Evolutionary conservation across 2,329 filamentous ascomycete genomes (phyloP).

Genomic region (Alternaria consortialis): DNA sequence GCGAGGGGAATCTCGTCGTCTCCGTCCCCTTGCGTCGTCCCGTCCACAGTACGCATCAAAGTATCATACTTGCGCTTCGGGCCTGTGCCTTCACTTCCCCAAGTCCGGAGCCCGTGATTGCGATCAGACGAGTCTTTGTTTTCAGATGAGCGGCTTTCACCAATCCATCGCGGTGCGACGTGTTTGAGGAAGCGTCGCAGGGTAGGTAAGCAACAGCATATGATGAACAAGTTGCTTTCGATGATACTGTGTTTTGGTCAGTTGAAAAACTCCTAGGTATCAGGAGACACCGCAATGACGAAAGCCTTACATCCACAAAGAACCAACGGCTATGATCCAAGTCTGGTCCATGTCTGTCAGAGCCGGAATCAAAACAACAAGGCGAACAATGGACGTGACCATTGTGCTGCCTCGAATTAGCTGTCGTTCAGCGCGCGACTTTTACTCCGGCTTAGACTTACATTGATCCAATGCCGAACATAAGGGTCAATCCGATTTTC

Average conservation of each 20-base stretch:
- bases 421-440: not conserved
- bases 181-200: constrained; percentile 54
- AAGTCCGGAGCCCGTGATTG: constrained; percentile 17
- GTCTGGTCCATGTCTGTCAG: constrained; percentile 24
- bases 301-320: constrained; percentile 23
- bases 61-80: constrained; percentile 26
- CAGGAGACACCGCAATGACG: not conserved
- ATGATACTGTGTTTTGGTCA: constrained; percentile 39
- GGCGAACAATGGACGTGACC: constrained; percentile 24
- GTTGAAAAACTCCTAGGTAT: not conserved
- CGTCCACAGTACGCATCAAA: constrained; percentile 27
- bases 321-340: constrained; percentile 23
- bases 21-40: not conserved
- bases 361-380: constrained; percentile 23
- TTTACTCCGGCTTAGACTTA: constrained; percentile 7
- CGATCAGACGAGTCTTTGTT: constrained; percentile 13
- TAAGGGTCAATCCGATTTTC: constrained; percentile 27
- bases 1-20: constrained; percentile 19
- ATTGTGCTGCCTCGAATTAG: constrained; percentile 21
- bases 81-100: constrained; percentile 13
- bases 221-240: constrained; percentile 54
- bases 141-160: constrained; percentile 14
- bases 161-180: constrained; percentile 42
- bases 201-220: constrained; percentile 55
- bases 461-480: constrained; percentile 33